Base-by-base conservation (phyloP, 352 stramenopile species). In the Sclerospora graminicola region DNA sequence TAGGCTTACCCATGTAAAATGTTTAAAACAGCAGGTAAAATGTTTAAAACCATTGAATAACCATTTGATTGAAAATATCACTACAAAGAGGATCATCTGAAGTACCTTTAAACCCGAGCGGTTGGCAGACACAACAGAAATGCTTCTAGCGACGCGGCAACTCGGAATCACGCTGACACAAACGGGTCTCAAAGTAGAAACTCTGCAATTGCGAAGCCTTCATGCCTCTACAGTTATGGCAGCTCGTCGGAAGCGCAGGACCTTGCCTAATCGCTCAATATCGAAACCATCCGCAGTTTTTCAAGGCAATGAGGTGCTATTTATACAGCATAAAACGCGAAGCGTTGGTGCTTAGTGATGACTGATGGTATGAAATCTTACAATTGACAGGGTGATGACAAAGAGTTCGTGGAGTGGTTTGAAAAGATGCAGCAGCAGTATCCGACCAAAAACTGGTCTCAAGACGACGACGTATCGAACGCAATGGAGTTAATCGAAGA, bases 381-480 rank as follows among this genome's bases (percentile, higher is more conserved):
- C 27, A 33, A 38, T 21, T 48, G 7, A 14, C 21, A 81, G 65
- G 48, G 51, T 14, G 53, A 69, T 0, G 56, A 71, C 16, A 47
- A 68, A 29, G 69, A 78, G 28, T 60, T 81, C 32, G 32, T 45
- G 21, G 54, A 69, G 41, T 81, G 69, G 69, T 63, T 65, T 21
- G 41, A 68, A 19, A 51, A 76, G 41, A 69, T 75, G 57, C 60
- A 74, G 53, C 39, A 51, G 58, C 50, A 74, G 45, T 54, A 48
- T 27, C 47, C 45, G 23, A 75, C 32, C 48, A 51, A 54, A 15
- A 42, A 23, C 21, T 41, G 19, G 27, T 18, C 19, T 14, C 42
- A 54, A 28, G 40, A 51, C 21, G 50, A 60, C 2, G 40, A 57
- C 41, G 41, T 62, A 18, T 41, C 54, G 14, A 38, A 52, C 21